These are phyloP conservation scores for Parastagonospora nodorum DNA, from an alignment of 2,329 filamentous ascomycete species.

Conservation along the genomic window DNA sequence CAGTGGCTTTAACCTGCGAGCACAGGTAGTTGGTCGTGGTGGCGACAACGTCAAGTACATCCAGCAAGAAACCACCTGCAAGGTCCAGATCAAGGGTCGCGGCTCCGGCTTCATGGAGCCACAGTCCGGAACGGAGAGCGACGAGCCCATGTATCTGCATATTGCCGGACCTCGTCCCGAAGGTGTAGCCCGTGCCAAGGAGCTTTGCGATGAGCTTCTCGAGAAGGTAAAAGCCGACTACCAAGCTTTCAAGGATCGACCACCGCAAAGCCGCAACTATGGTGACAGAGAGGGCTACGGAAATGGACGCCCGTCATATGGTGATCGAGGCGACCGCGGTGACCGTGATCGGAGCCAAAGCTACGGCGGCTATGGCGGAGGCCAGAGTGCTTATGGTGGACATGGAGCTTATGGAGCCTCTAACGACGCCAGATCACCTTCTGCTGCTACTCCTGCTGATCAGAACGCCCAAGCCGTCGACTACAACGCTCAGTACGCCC, in stretches of 20 bases:
- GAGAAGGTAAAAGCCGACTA: constrained; percentile 87
- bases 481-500: constrained; percentile 80
- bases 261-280: constrained; percentile 55
- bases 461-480: constrained; percentile 55
- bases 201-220: constrained; percentile 86
- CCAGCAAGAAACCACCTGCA: constrained; percentile 90
- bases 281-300: constrained; percentile 48
- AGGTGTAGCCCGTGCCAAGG: constrained; percentile 85
- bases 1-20: constrained; percentile 92
- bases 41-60: constrained; percentile 98
- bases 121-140: constrained; percentile 85
- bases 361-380: constrained; percentile 46
- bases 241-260: constrained; percentile 79
- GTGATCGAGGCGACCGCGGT: constrained; percentile 47
- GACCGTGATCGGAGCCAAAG: constrained; percentile 49
- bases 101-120: constrained; percentile 94
- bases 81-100: constrained; percentile 96
- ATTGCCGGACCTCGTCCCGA: constrained; percentile 87
- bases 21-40: constrained; percentile 92
- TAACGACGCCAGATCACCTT: constrained; percentile 38
- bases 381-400: constrained; percentile 40
- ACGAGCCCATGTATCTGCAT: constrained; percentile 96
- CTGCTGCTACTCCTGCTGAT: constrained; percentile 50
- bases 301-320: constrained; percentile 47
- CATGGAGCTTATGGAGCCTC: constrained; percentile 32